A percentile compares a stretch with the other conserved stretches of the same genome.
Evolutionary conservation across 2,329 filamentous ascomycete species (phyloP).

Genomic region (Endothia cerciana): DNA sequence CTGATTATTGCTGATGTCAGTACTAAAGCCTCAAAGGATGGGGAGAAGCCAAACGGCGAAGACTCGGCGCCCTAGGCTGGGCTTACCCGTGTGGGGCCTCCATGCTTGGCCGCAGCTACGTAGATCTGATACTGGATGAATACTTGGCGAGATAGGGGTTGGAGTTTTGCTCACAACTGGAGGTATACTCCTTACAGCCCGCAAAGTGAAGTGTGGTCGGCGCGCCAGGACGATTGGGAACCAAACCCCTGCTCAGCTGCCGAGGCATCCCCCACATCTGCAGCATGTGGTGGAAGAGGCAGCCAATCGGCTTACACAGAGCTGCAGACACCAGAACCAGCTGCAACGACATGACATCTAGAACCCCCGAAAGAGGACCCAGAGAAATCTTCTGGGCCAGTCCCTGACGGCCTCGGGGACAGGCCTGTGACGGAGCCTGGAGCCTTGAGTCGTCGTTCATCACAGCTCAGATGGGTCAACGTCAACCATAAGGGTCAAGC

Average conservation of each 20-base stretch:
- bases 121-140: not conserved
- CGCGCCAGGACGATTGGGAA: not conserved
- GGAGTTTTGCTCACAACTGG: not conserved
- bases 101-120: not conserved
- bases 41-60: no score
- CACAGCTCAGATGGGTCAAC: not conserved
- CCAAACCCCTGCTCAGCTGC: slow-evolving; percentile 4
- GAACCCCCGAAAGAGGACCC: not conserved
- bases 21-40: no score
- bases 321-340: slow-evolving; percentile 8
- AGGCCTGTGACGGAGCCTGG: slow-evolving; percentile 13
- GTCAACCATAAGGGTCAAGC: slow-evolving; percentile 7
- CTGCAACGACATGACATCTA: slow-evolving; percentile 15
- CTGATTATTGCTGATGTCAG: not conserved
- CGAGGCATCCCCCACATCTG: slow-evolving; percentile 7
- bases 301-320: slow-evolving; percentile 28
- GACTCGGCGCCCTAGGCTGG: no score
- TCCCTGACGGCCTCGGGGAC: not conserved
- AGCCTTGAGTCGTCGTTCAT: not conserved
- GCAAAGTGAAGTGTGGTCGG: not conserved
- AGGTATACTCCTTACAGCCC: not conserved
- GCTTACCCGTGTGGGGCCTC: not conserved
- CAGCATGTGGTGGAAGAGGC: slow-evolving; percentile 6
- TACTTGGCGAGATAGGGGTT: no score
- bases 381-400: slow-evolving; percentile 25